A percentile compares a stretch with the other conserved stretches of the same genome.
Evolutionary conservation across 768 basidiomycete genomes (phyloP).

Genomic region (Pleurotus cornucopiae): DNA sequence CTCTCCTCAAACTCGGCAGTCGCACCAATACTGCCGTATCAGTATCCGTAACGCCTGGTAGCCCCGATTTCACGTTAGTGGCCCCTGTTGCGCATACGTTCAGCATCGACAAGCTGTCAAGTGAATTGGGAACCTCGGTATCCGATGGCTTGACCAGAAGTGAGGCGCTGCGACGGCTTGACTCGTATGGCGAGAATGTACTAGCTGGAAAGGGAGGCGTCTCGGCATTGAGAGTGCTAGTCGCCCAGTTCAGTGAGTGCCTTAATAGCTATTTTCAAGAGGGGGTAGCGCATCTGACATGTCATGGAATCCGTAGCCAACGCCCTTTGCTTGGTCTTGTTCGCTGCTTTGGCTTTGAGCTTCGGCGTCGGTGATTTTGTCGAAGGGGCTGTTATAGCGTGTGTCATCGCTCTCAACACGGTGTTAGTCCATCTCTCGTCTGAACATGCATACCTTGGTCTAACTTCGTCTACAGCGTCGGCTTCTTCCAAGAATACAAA

Average conservation of each 20-base stretch:
- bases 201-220: slow-evolving; percentile 28
- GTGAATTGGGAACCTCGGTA: slow-evolving; percentile 25
- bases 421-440: slow-evolving; percentile 18
- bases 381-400: slow-evolving; percentile 47
- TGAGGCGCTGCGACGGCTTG: slow-evolving; percentile 28
- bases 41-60: slow-evolving; percentile 27
- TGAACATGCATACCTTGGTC: not conserved
- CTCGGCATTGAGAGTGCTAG: slow-evolving; percentile 27
- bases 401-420: slow-evolving; percentile 38
- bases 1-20: not conserved
- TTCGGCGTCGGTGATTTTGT: slow-evolving; percentile 54
- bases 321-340: slow-evolving; percentile 31
- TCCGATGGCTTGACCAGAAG: slow-evolving; percentile 30
- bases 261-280: not conserved
- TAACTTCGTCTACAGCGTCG: slow-evolving; percentile 22
- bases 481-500: slow-evolving; percentile 39
- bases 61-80: slow-evolving; percentile 24
- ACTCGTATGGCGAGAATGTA: slow-evolving; percentile 29
- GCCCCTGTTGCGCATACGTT: slow-evolving; percentile 27
- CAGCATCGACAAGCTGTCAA: slow-evolving; percentile 21
- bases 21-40: slow-evolving; percentile 23
- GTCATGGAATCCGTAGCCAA: slow-evolving; percentile 25
- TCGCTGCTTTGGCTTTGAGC: slow-evolving; percentile 43
- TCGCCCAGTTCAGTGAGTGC: slow-evolving; percentile 29
- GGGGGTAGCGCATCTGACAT: not conserved